Evolutionary conservation across 2,329 filamentous ascomycete species (phyloP).

Genomic region (Cercospora sp.): DNA sequence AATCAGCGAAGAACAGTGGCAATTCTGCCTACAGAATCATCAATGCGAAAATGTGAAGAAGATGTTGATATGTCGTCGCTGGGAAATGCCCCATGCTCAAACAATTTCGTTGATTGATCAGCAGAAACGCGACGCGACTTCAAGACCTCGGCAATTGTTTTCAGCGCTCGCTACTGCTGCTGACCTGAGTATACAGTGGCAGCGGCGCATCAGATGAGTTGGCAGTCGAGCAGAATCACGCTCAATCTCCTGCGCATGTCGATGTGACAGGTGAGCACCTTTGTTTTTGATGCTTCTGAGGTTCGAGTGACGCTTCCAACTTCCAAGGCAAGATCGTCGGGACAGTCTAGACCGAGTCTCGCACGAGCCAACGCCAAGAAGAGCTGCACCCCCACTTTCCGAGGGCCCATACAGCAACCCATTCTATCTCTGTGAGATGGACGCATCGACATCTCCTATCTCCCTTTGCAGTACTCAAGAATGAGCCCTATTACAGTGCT

Average conservation of each 20-base stretch:
- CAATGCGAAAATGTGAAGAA: not conserved
- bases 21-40: not conserved
- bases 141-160: not conserved
- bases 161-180: not conserved
- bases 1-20: too few relatives aligned
- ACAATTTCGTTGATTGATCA: not conserved
- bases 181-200: not conserved
- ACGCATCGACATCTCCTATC: not conserved
- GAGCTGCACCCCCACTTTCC: not conserved
- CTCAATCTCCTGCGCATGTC: not conserved
- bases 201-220: not conserved
- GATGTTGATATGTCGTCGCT: not conserved
- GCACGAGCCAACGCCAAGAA: not conserved
- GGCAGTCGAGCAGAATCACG: not conserved
- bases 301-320: not conserved
- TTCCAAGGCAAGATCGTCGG: not conserved
- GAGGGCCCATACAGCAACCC: not conserved
- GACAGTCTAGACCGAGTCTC: not conserved
- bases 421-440: not conserved
- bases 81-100: not conserved
- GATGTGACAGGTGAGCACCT: not conserved
- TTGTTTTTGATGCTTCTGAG: not conserved
- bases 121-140: not conserved
- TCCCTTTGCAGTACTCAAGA: not conserved
- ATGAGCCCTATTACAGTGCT: constrained; percentile 16